Evolutionary conservation across 495 filamentous ascomycete species (phyloP).

Genomic region (Penicillium flavigenum): DNA sequence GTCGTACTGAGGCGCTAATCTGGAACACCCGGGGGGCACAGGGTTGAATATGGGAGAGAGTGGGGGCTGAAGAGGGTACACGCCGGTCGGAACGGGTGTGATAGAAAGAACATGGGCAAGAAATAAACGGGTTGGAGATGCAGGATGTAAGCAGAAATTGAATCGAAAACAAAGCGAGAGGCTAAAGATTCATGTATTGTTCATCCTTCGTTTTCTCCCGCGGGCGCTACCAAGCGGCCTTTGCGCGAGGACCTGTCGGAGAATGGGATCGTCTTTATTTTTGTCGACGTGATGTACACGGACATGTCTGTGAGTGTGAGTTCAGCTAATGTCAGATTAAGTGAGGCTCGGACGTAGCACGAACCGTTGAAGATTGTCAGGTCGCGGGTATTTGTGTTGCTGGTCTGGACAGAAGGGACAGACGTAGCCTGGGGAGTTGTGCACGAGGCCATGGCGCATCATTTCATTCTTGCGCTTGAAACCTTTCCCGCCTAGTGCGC

Average conservation of each 20-base stretch:
- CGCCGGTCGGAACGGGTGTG: background rate
- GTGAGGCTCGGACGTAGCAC: constrained; percentile 15
- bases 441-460: constrained; percentile 95
- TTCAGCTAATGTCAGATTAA: constrained; percentile 12
- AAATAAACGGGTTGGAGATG: background rate
- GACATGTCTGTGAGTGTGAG: constrained; percentile 63
- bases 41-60: background rate
- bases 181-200: constrained; percentile 16
- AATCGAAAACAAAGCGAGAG: constrained; percentile 2
- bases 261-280: constrained; percentile 73
- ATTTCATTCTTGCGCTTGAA: constrained; percentile 99
- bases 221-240: constrained; percentile 80
- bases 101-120: background rate
- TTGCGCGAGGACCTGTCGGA: constrained; percentile 80
- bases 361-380: constrained; percentile 96
- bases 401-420: constrained; percentile 96
- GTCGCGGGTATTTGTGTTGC: constrained; percentile 94
- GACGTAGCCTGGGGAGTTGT: constrained; percentile 92
- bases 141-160: constrained; percentile 10
- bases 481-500: constrained; percentile 81
- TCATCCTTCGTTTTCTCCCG: constrained; percentile 69
- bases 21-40: constrained; percentile 7
- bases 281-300: constrained; percentile 86
- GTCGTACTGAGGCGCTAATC: constrained; percentile 7
- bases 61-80: background rate